Base-by-base conservation (phyloP, 1,284 basidiomycete genomes). In the Boletus smithii region DNA sequence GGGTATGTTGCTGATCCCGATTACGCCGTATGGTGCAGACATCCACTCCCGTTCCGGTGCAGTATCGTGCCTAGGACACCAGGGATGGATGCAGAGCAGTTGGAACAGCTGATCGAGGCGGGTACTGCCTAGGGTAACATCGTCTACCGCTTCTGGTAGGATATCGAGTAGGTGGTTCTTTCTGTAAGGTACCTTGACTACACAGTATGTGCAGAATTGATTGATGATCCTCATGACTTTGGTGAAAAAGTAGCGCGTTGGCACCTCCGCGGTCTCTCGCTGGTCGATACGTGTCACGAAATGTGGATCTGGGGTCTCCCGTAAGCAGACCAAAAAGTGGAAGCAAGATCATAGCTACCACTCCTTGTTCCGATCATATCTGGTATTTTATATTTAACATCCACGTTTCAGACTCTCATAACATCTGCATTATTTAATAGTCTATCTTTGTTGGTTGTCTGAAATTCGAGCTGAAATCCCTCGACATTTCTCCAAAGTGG, bases 11-110 rank as follows among this genome's bases (percentile, higher is more conserved):
- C 35, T 47, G 37, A 49, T 27, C 8, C 3, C 9, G 13, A 29
- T 24, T 6, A 22, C 11, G 27, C 17, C 17, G 9, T 17, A 8
- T 11, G 34, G 14, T 32, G 16, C 9, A 61, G 62, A 36, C 62
- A 37, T 23, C 53, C 62, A 3, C 31, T 50, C 4, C 62, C 60
- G 7, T 65, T 61, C 17, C 38, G 9, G 18, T 63, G 56, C 26
- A 49, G 23, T 9, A 51, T 63, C 24, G 20, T 36, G 13, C 59
- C 58, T 10, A 53, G 59, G 43, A 43, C 5, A 13, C 40, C 44
- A 1, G 49, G 43, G 14, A 34, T 50, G 49, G 41, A 49, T 27
- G 33, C 38, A 9, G 46, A 38, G 30, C 41, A 39, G 11, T 27
- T 64, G 44, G 60, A 53, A 20, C 46, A 35, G 8, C 11, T 64